Evolutionary conservation across 1,139 yeast genomes (phyloP).

Genomic region (Eremothecium cymbalariae): DNA sequence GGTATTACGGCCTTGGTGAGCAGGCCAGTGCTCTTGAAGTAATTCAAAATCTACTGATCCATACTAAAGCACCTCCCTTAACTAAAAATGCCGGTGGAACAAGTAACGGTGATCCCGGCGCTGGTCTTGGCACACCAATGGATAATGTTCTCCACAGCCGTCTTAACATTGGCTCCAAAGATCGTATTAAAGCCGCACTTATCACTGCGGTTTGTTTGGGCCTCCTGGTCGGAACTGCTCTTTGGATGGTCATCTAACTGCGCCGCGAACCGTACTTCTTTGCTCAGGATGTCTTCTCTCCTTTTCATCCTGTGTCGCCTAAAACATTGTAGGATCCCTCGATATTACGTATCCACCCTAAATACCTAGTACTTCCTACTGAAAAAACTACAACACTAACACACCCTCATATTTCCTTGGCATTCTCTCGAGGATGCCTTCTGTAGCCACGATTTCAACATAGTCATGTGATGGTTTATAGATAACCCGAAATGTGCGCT

Average conservation of each 20-base stretch:
- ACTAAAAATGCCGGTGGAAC: constrained; percentile 42
- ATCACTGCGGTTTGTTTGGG: constrained; percentile 68
- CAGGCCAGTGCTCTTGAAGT: constrained; percentile 70
- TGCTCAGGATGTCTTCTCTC: neutral
- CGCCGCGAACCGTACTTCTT: neutral
- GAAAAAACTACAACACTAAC: neutral
- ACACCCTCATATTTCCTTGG: no score
- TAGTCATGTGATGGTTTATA: neutral
- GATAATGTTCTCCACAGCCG: constrained; percentile 35
- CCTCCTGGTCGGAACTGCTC: constrained; percentile 50
- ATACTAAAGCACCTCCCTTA: constrained; percentile 36
- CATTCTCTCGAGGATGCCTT: neutral
- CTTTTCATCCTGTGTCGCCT: neutral
- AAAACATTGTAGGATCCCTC: neutral
- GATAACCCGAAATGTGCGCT: neutral
- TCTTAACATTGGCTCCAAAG: constrained; percentile 48
- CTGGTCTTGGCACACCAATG: constrained; percentile 34
- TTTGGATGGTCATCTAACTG: constrained; percentile 51
- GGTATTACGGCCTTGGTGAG: constrained; percentile 61
- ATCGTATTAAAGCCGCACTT: constrained; percentile 79
- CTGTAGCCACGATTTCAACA: neutral
- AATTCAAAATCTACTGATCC: constrained; percentile 41
- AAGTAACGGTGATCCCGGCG: constrained; percentile 37
- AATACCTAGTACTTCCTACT: neutral
- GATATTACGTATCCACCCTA: neutral